Evolutionary conservation across 2,329 filamentous ascomycete genomes (phyloP).

Genomic region (Colletotrichum horii): DNA sequence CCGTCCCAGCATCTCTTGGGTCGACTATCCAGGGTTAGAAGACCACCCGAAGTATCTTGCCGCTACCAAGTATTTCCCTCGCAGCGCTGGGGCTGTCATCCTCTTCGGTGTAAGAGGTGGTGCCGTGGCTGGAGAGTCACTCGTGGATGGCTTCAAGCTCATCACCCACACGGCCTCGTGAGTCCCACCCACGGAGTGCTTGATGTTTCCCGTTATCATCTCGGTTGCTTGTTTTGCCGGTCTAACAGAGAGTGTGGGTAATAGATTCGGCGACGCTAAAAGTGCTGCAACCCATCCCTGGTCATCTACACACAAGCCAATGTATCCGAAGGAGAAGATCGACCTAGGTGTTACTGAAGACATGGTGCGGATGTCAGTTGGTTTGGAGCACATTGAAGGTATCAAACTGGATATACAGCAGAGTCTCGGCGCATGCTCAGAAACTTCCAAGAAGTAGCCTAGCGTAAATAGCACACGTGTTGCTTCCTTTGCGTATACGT

Average conservation of each 20-base stretch:
- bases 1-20: neutral
- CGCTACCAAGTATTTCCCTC: neutral
- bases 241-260: neutral
- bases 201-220: neutral
- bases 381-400: neutral
- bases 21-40: neutral
- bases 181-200: neutral
- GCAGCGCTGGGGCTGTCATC: neutral
- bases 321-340: neutral
- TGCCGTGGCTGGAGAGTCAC: neutral
- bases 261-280: neutral
- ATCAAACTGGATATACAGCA: neutral
- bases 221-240: too few relatives aligned
- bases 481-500: fast-evolving
- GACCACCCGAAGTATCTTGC: neutral
- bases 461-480: fast-evolving
- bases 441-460: neutral
- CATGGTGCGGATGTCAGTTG: neutral
- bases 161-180: neutral
- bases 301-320: neutral
- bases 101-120: neutral
- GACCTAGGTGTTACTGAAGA: neutral
- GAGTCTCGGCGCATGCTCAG: neutral
- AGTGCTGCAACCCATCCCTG: neutral
- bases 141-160: neutral